These are phyloP conservation scores for Amanita pseudoporphyria DNA, from an alignment of 768 basidiomycete species.

Conservation along the genomic window DNA sequence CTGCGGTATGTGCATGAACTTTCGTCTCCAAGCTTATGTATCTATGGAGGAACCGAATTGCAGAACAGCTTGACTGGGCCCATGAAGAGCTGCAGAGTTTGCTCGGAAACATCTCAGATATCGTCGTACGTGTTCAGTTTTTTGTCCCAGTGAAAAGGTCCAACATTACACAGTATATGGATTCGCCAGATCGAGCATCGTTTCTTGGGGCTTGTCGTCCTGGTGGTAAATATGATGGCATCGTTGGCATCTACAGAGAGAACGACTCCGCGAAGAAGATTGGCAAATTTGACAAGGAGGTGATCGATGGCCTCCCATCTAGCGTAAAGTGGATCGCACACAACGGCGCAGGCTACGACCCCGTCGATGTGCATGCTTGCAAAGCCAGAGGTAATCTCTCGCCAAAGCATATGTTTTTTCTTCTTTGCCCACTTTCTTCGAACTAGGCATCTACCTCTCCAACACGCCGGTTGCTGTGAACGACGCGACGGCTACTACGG, in stretches of 20 bases:
- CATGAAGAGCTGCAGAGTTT: conserved; percentile 61
- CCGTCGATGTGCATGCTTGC: conserved; percentile 70
- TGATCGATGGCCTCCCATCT: conserved; percentile 58
- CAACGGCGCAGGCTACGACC: conserved; percentile 91
- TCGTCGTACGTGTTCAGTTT: conserved; percentile 52
- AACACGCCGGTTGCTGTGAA: conserved; percentile 89
- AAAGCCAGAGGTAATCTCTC: conserved; percentile 47
- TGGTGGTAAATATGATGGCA: conserved; percentile 65
- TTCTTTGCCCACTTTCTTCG: background rate
- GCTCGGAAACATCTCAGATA: conserved; percentile 59
- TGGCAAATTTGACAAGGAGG: conserved; percentile 72
- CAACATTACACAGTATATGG: conserved; percentile 25
- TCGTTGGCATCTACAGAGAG: conserved; percentile 72
- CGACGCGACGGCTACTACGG: conserved; percentile 86
- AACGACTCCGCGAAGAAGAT: conserved; percentile 55
- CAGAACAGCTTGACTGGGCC: conserved; percentile 75
- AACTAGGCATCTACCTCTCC: conserved; percentile 63
- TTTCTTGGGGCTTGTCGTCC: conserved; percentile 57
- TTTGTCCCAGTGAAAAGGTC: background rate
- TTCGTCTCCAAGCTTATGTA: background rate
- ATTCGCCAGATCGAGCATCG: conserved; percentile 53
- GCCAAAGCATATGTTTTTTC: background rate
- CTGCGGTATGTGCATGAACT: conserved; percentile 22
- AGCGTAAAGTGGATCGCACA: conserved; percentile 82
- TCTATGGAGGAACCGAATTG: background rate